Evolutionary conservation across 2,329 filamentous ascomycete species (phyloP), one percentile per base, ranked within the genome.

Genomic region (Lizonia empirigonia): DNA sequence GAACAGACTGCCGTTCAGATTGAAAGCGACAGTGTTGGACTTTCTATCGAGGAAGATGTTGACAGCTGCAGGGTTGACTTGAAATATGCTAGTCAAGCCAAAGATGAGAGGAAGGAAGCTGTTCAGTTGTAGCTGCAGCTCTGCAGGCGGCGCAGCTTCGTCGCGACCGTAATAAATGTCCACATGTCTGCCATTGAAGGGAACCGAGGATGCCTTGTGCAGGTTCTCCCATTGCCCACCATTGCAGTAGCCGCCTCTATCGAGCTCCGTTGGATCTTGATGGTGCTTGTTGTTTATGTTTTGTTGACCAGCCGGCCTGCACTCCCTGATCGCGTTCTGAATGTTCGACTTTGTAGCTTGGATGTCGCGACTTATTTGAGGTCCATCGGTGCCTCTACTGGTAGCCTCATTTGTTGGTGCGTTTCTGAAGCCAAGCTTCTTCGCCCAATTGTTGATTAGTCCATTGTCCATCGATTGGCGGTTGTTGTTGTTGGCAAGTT

Each of bases 11-110:
- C 93, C 92, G 30, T 82, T 84, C 7, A 84, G 83, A 70, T 99
- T 99, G 80, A 99, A 99, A 0, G 93, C 94, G 56, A 99, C 96
- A 0, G 91, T 92, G 48, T 83, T 84, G 4, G 91, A 89, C 3
- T 77, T 74, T 32, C 87, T 84, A 63, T 97, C 92, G 64, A 91
- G 91, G 76, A 93, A 97, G 41, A 97, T 88, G 69, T 95, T 93
- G 50, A 97, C 72, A 3, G 85, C 85, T 24, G 82, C 78, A 0
- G 83, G 78, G 1, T 84, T 79, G 19, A 97, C 80, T 2, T 83
- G 81, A 71, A 96, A 97, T 23, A 72, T 64, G 2, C 62, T 59
- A 1, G 69, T 68, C 19, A 73, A 57, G 1, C 66, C 61, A 34
- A 72, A 69, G 16, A 73, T 67, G 30, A 72, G 55, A 0, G 69